Percentiles rank a stretch among this genome's conserved stretches.
Evolutionary conservation across 345 rosid species (phyloP).

Genomic region (Brassica napus): DNA sequence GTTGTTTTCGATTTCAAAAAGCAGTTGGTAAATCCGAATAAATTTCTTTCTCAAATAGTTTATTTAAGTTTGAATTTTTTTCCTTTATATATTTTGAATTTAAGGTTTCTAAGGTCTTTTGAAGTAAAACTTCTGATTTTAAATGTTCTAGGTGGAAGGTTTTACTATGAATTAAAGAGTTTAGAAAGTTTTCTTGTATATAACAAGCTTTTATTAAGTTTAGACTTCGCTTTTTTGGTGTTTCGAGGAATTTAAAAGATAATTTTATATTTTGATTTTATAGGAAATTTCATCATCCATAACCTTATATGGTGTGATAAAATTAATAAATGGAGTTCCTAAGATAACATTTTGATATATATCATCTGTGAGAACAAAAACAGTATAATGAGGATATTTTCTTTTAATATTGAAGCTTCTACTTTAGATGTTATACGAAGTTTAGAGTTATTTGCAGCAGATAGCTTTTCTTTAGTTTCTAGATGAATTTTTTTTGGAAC

Average conservation of each 20-base stretch:
- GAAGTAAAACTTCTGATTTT: too few species aligned
- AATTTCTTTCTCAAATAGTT: too few species aligned
- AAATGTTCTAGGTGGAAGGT: too few species aligned
- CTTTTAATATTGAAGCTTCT: not conserved
- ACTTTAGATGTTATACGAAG: not conserved
- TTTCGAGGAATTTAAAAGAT: not conserved
- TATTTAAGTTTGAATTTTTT: too few species aligned
- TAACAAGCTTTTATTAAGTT: not conserved
- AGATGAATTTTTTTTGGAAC: not conserved
- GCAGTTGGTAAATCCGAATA: too few species aligned
- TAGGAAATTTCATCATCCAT: not conserved
- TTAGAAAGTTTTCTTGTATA: not conserved
- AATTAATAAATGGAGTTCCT: not conserved
- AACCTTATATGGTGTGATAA: not conserved
- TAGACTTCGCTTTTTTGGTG: not conserved
- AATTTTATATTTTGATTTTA: not conserved
- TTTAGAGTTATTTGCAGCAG: not conserved
- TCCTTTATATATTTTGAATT: too few species aligned
- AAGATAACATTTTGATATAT: not conserved
- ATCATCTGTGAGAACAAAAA: not conserved
- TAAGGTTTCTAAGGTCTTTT: too few species aligned
- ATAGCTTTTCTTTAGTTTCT: not conserved
- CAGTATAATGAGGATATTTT: not conserved
- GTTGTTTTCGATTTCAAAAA: too few species aligned
- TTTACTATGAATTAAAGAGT: not conserved